Conservation (phyloP, 2,329 filamentous ascomycete genomes). For the Grosmannia serpens region DNA sequence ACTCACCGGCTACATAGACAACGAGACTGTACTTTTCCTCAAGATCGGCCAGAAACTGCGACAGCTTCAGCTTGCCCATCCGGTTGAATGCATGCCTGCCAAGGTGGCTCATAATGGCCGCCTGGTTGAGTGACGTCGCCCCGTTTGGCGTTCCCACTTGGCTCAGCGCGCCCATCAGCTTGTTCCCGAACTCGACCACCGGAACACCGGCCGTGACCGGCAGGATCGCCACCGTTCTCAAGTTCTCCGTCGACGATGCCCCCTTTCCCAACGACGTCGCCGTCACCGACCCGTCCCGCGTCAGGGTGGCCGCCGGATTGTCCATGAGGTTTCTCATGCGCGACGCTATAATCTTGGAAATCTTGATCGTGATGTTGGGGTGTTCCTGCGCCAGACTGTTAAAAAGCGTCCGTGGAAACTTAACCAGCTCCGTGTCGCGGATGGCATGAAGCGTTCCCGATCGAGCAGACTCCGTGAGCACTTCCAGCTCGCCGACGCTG, state of each 20-base stretch:
- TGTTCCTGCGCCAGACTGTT: slow-evolving; percentile 97
- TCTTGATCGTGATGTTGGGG: slow-evolving; percentile 96
- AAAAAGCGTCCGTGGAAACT: slow-evolving; percentile 90
- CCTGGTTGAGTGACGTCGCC: slow-evolving; percentile 84
- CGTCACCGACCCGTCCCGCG: slow-evolving; percentile 47
- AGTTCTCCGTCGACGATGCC: slow-evolving; percentile 76
- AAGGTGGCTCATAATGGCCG: slow-evolving; percentile 86
- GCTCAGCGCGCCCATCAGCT: slow-evolving; percentile 73
- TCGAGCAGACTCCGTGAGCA: slow-evolving; percentile 87
- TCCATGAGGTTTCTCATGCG: slow-evolving; percentile 86
- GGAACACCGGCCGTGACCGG: slow-evolving; percentile 87
- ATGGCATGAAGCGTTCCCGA: slow-evolving; percentile 90
- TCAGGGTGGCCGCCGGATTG: slow-evolving; percentile 57
- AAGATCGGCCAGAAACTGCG: slow-evolving; percentile 89
- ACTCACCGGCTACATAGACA: slow-evolving; percentile 73
- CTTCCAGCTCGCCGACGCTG: slow-evolving; percentile 92
- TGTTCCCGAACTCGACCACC: slow-evolving; percentile 87
- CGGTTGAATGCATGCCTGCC: slow-evolving; percentile 93
- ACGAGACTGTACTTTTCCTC: slow-evolving; percentile 97
- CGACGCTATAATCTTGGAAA: slow-evolving; percentile 95
- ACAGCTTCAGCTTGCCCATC: slow-evolving; percentile 92
- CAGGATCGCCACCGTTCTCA: slow-evolving; percentile 84
- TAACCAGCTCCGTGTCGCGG: slow-evolving; percentile 89
- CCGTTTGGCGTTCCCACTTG: slow-evolving; percentile 86
- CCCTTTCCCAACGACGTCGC: slow-evolving; percentile 52